phyloP scores from a whole-genome alignment of 2,329 filamentous ascomycete genomes.

The Podosphaera aphanis region DNA sequence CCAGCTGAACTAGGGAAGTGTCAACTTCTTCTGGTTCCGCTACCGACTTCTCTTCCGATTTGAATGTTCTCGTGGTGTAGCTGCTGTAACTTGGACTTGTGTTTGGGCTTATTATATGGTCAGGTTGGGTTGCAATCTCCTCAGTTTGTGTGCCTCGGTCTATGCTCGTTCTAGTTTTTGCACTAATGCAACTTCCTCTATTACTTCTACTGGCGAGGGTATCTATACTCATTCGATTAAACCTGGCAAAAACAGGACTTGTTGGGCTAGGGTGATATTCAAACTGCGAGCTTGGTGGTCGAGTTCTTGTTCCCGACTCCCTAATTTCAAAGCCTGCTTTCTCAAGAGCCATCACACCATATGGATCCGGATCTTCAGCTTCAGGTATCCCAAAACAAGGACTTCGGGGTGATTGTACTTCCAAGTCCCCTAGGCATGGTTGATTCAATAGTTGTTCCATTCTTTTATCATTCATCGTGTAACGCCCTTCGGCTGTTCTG shows the following conservation, averaged over 20 bases:
- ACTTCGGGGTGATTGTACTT: conserved; percentile 21
- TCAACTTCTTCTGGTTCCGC: conserved; percentile 29
- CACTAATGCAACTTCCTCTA: conserved; percentile 53
- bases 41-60: conserved; percentile 16
- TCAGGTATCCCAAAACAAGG: conserved; percentile 56
- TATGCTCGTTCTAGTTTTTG: conserved; percentile 24
- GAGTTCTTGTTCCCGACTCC: conserved; percentile 57
- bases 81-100: conserved; percentile 30
- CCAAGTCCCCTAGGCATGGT: conserved; percentile 55
- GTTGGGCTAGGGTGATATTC: conserved; percentile 56
- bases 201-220: conserved; percentile 37
- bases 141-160: conserved; percentile 49
- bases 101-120: conserved; percentile 27
- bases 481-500: conserved; percentile 67
- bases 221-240: conserved; percentile 42
- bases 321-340: conserved; percentile 73
- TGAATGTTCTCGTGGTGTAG: not conserved
- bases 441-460: conserved; percentile 39
- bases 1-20: conserved; percentile 32
- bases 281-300: conserved; percentile 59
- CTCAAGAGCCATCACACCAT: conserved; percentile 73
- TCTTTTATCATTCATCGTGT: conserved; percentile 44
- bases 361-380: conserved; percentile 69
- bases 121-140: conserved; percentile 37
- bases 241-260: conserved; percentile 42